Evolutionary conservation across 306 rosid species (phyloP), one percentile per base, ranked within the genome.

Genomic region (Abrus pulchellus): DNA sequence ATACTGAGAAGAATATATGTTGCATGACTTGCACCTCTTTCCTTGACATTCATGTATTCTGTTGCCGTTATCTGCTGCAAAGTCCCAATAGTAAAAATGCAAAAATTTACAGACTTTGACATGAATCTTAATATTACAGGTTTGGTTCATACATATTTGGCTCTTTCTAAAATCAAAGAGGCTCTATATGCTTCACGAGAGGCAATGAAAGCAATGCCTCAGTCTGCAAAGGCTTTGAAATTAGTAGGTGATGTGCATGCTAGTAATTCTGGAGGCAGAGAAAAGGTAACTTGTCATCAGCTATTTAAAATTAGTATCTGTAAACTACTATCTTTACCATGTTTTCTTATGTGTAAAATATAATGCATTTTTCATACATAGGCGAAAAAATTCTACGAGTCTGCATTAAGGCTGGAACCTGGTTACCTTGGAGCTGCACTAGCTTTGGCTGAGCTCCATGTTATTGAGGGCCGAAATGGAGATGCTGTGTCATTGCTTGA

Each of bases 121-220:
- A 47, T 72, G 77, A 79, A 74, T 34, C 12, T 75, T 41, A 78
- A 56, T 80, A 82, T 85, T 86, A 55, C 87, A 96, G 99, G 98
- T 78, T 88, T 96, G 87, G 99, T 96, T 78, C 98, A 93, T 82
- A 92, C 99, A 47, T 92, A 90, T 87, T 85, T 96, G 83, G 90
- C 91, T 52, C 93, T 96, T 72, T 85, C 91, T 68, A 96, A 96
- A 89, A 84, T 89, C 61, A 96, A 96, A 85, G 99, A 96, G 86
- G 98, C 99, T 79, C 80, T 96, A 68, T 90, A 96, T 89, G 97
- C 98, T 71, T 85, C 99, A 6, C 90, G 99, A 90, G 99, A 93
- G 87, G 99, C 99, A 54, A 93, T 96, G 99, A 96, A 92, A 83
- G 97, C 98, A 85, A 96, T 93, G 97, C 99, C 99, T 82, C 98